Conservation (phyloP, 1,284 basidiomycete species). For the Trichosporon coremiiforme region DNA sequence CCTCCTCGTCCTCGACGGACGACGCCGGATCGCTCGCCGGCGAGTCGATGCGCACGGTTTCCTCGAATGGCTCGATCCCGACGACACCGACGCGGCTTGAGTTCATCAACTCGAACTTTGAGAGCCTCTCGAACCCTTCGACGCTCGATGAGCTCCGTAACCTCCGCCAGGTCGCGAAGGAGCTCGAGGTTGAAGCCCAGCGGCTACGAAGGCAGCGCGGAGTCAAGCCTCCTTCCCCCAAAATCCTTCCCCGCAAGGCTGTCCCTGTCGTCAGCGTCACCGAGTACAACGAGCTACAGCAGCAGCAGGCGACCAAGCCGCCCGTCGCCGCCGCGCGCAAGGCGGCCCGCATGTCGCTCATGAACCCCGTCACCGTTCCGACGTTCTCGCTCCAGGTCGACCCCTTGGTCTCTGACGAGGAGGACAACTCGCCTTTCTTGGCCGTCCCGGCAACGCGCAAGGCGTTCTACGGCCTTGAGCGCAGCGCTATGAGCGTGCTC, state of each 20-base stretch:
- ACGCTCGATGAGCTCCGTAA: slow-evolving; percentile 38
- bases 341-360: slow-evolving; percentile 16
- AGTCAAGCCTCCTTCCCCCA: slow-evolving; percentile 26
- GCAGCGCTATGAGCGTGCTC: slow-evolving; percentile 35
- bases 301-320: slow-evolving; percentile 17
- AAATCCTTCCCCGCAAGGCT: slow-evolving; percentile 38
- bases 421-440: slow-evolving; percentile 1
- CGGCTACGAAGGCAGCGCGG: slow-evolving; percentile 29
- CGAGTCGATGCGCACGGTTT: slow-evolving; percentile 24
- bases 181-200: slow-evolving; percentile 37
- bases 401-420: background rate
- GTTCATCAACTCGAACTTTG: slow-evolving; percentile 35
- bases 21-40: slow-evolving; percentile 23
- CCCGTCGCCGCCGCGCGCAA: background rate
- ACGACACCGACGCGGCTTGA: slow-evolving; percentile 31
- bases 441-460: slow-evolving; percentile 21
- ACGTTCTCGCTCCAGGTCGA: slow-evolving; percentile 9
- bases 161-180: slow-evolving; percentile 34
- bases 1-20: slow-evolving; percentile 16
- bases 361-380: slow-evolving; percentile 8
- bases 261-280: slow-evolving; percentile 35
- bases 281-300: slow-evolving; percentile 23
- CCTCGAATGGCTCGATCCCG: slow-evolving; percentile 19
- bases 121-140: slow-evolving; percentile 34
- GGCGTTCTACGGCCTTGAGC: slow-evolving; percentile 35